phyloP scores from a whole-genome alignment of 371 early-diverging fungal genomes.

The Syncephalastrum contaminatum region DNA sequence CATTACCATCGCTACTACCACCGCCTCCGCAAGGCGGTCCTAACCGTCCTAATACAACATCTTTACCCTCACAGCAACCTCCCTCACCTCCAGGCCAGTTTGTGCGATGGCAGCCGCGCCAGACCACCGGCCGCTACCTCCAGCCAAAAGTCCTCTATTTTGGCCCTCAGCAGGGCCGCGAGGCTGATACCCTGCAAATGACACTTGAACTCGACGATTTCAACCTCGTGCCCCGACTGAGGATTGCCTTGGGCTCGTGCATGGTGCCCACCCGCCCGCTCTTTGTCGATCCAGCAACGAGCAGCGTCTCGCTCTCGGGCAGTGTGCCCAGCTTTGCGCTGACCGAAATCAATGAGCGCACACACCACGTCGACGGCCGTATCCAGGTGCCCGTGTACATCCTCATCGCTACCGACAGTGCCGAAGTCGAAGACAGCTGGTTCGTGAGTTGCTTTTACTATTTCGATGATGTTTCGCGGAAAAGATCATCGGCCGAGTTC shows the following conservation, averaged over 20 bases:
- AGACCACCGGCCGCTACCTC: slow-evolving; percentile 14
- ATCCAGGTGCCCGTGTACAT: slow-evolving; percentile 23
- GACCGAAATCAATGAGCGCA: slow-evolving; percentile 18
- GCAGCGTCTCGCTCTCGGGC: slow-evolving; percentile 14
- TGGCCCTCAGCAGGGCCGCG: slow-evolving; percentile 18
- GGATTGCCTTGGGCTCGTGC: slow-evolving; percentile 23
- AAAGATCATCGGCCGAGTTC: slow-evolving; percentile 23
- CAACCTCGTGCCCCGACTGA: slow-evolving; percentile 12
- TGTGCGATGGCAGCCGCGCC: slow-evolving; percentile 15
- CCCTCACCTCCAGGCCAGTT: slow-evolving; percentile 1
- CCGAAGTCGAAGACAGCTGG: slow-evolving; percentile 26
- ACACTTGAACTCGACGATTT: slow-evolving; percentile 12
- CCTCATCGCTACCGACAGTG: slow-evolving; percentile 9
- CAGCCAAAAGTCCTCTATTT: slow-evolving; percentile 23
- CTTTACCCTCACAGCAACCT: slow-evolving; percentile 12
- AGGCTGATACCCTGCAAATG: slow-evolving; percentile 21
- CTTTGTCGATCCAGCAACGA: slow-evolving; percentile 16
- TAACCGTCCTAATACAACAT: slow-evolving; percentile 6
- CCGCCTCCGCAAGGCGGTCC: slow-evolving; percentile 5
- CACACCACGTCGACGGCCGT: slow-evolving; percentile 13
- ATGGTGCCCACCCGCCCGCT: slow-evolving; percentile 15
- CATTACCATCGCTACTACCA: slow-evolving; percentile 2
- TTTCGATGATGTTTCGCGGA: slow-evolving; percentile 13
- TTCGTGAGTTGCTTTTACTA: slow-evolving; percentile 25
- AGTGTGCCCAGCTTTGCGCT: slow-evolving; percentile 19